These are phyloP conservation scores for Fusarium subglutinans DNA, from an alignment of 2,329 filamentous ascomycete genomes.

Conservation along the genomic window DNA sequence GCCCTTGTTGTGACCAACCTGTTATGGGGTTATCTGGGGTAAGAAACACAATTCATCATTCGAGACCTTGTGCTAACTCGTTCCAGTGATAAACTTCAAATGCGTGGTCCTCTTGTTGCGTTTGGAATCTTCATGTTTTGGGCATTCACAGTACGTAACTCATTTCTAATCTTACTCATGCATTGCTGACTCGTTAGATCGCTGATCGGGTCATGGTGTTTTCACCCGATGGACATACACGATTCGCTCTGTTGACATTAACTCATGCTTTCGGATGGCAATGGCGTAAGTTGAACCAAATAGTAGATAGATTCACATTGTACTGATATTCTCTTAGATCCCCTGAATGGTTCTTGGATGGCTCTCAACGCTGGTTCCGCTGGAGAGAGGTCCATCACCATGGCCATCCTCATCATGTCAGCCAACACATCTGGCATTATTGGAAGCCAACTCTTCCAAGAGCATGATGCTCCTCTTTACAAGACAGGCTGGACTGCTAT, in stretches of 20 bases:
- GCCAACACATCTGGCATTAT: slow-evolving; percentile 46
- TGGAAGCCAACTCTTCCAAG: slow-evolving; percentile 45
- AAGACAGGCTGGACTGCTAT: slow-evolving; percentile 43
- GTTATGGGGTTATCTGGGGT: slow-evolving; percentile 41
- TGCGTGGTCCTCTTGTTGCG: slow-evolving; percentile 31
- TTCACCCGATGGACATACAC: slow-evolving; percentile 21
- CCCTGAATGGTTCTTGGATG: slow-evolving; percentile 46
- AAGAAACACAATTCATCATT: neutral
- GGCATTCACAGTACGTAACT: slow-evolving; percentile 18
- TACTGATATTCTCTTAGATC: slow-evolving; percentile 15
- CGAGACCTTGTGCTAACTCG: neutral
- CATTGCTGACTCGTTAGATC: slow-evolving; percentile 12
- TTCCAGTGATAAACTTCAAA: slow-evolving; percentile 28
- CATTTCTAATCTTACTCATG: neutral
- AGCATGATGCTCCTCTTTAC: slow-evolving; percentile 44
- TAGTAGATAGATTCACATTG: accelerated
- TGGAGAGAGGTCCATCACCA: slow-evolving; percentile 45
- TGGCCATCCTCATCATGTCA: slow-evolving; percentile 48
- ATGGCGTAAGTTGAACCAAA: slow-evolving; percentile 25
- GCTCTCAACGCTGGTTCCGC: slow-evolving; percentile 42
- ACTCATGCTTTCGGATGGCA: slow-evolving; percentile 26
- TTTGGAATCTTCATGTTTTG: slow-evolving; percentile 31
- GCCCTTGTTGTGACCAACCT: slow-evolving; percentile 46
- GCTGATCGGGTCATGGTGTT: slow-evolving; percentile 30
- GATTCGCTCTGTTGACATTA: slow-evolving; percentile 26